These are phyloP conservation scores for Theobroma grandiflorum DNA, from an alignment of 441 rosid species.

Conservation along the genomic window DNA sequence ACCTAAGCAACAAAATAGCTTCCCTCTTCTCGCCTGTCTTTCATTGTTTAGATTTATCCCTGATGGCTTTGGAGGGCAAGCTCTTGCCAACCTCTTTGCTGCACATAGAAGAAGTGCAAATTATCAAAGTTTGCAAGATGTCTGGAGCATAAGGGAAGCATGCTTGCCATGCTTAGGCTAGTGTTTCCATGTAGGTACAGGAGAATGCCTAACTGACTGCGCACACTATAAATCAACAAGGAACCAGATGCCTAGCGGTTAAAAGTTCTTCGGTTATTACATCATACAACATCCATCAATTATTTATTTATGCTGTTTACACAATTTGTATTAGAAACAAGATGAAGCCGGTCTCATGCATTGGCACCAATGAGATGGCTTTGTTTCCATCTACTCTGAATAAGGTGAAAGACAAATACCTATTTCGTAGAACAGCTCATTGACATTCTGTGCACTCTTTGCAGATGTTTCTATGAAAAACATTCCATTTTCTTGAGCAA, in stretches of 20 bases:
- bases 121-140: neutral
- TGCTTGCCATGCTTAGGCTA: neutral
- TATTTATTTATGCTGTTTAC: no score
- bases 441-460: conserved; percentile 54
- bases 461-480: conserved; percentile 58
- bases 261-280: no score
- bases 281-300: no score
- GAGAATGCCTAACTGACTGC: neutral
- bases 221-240: no score
- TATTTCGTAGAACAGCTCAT: conserved; percentile 58
- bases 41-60: conserved; percentile 48
- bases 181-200: neutral
- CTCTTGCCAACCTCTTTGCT: conserved; percentile 59
- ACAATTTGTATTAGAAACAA: neutral
- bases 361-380: neutral
- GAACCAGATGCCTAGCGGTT: no score
- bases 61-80: conserved; percentile 46
- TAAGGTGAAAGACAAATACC: conserved; percentile 31
- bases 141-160: neutral
- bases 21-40: conserved; percentile 42
- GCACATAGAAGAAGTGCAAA: conserved; percentile 25
- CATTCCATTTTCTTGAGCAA: conserved; percentile 53
- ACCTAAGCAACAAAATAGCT: conserved; percentile 49
- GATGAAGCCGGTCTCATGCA: neutral
- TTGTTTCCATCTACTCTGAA: neutral